Evolutionary conservation across 495 filamentous ascomycete species (phyloP), one percentile per base, ranked within the genome.

Genomic region (Neurospora sublineolata): DNA sequence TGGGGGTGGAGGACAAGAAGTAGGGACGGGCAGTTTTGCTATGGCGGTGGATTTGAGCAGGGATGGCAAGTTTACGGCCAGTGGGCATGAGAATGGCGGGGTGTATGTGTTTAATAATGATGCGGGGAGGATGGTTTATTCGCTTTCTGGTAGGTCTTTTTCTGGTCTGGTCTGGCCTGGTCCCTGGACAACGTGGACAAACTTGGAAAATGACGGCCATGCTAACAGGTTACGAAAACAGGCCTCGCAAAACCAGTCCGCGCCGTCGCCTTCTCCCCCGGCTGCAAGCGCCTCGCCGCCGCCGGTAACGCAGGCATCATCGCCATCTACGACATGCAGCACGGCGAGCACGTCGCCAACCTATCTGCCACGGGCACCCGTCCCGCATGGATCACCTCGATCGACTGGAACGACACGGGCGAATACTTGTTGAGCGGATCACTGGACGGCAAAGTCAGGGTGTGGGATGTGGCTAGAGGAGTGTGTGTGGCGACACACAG

Each of bases 31-130:
- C 2, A 83, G 81, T 69, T 98, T 97, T 82, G 95, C 94, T 16
- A 89, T 93, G 80, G 91, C 90, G 76, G 88, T 99, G 70, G 94
- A 97, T 79, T 78, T 97, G 68, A 85, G 83, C 39, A 75, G 85
- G 37, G 91, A 99, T 80, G 94, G 94, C 69, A 88, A 86, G 71
- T 89, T 94, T 76, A 93, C 94, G 67, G 95, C 94, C 10, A 94
- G 90, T 71, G 95, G 95, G 0, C 96, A 99, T 80, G 89, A 97
- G 79, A 97, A 92, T 78, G 95, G 95, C 33, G 89, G 88, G n/a
- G 87, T 99, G 69, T 97, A 97, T 77, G 89, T 99, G 42, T 98
- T 97, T 83, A 93, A 90, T 80, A 97, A 97, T 76, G 89, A 93
- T 76, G 93, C 92, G 0, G 92, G 91, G 18, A 89, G 92, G 69